A percentile compares a stretch with the other conserved stretches of the same genome.
Conservation (phyloP, 2,329 filamentous ascomycete genomes). For the Verticillium longisporum region DNA sequence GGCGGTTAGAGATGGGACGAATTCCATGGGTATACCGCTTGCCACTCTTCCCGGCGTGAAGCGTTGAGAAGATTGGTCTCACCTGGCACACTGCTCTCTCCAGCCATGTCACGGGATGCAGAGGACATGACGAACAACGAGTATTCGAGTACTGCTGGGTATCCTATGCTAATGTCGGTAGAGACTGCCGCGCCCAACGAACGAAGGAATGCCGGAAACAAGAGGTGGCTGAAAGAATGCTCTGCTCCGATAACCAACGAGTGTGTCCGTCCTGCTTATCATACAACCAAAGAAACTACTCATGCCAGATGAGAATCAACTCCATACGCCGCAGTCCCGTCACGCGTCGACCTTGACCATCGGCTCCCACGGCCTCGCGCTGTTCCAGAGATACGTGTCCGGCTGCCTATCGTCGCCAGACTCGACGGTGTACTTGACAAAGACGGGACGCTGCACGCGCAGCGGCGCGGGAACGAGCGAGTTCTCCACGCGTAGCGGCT, state of each 20-base stretch:
- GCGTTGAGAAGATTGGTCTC: background rate
- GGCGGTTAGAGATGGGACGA: slow-evolving; percentile 15
- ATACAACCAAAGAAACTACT: background rate
- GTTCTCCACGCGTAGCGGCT: background rate
- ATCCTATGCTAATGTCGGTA: background rate
- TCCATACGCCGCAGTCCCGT: background rate
- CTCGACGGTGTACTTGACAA: slow-evolving; percentile 25
- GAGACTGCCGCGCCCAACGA: background rate
- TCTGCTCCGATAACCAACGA: background rate
- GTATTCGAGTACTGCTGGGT: background rate
- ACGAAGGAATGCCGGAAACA: background rate
- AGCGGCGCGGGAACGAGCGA: slow-evolving; percentile 1
- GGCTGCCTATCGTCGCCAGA: slow-evolving; percentile 20
- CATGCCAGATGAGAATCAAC: background rate
- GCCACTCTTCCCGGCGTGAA: background rate
- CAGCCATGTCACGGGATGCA: background rate
- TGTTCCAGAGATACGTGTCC: slow-evolving; percentile 33
- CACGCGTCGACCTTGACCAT: slow-evolving; percentile 32
- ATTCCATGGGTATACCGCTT: slow-evolving; percentile 21
- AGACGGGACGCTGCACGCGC: slow-evolving; percentile 17
- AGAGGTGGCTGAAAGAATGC: background rate
- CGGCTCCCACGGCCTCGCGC: slow-evolving; percentile 33
- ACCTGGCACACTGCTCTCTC: background rate
- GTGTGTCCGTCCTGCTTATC: background rate
- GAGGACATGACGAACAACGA: background rate